Conservation (phyloP, 257 asterid genomes). For the Nicotiana paniculata region DNA sequence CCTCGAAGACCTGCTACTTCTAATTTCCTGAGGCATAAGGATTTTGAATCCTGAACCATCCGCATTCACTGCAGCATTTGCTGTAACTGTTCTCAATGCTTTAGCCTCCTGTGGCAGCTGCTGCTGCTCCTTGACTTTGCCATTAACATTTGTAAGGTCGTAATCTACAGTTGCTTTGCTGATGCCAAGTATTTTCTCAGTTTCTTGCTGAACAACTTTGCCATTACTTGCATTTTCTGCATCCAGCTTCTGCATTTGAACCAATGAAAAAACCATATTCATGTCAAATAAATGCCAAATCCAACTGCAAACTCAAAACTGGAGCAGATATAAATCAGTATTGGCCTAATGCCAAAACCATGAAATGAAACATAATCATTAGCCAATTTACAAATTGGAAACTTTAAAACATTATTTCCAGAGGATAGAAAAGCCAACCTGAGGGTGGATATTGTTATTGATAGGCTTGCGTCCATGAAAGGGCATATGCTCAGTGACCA, state of each 20-base stretch:
- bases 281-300: neutral
- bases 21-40: constrained; percentile 22
- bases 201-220: constrained; percentile 11
- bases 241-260: constrained; percentile 39
- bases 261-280: neutral
- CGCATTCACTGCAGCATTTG: constrained; percentile 36
- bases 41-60: constrained; percentile 33
- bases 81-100: neutral
- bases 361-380: neutral
- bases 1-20: constrained; percentile 70
- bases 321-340: too few species aligned
- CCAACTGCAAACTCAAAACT: too few species aligned
- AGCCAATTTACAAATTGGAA: neutral
- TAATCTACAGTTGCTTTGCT: constrained; percentile 14
- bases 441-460: neutral
- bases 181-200: constrained; percentile 8
- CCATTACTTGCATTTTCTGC: constrained; percentile 17
- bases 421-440: neutral
- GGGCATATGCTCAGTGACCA: constrained; percentile 13
- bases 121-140: constrained; percentile 29
- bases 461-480: neutral
- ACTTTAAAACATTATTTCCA: neutral
- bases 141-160: neutral
- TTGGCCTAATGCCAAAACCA: neutral
- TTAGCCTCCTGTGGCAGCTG: constrained; percentile 5